Evolutionary conservation across 2,329 filamentous ascomycete species (phyloP), one percentile per base, ranked within the genome.

Genomic region (Claviceps sp.): DNA sequence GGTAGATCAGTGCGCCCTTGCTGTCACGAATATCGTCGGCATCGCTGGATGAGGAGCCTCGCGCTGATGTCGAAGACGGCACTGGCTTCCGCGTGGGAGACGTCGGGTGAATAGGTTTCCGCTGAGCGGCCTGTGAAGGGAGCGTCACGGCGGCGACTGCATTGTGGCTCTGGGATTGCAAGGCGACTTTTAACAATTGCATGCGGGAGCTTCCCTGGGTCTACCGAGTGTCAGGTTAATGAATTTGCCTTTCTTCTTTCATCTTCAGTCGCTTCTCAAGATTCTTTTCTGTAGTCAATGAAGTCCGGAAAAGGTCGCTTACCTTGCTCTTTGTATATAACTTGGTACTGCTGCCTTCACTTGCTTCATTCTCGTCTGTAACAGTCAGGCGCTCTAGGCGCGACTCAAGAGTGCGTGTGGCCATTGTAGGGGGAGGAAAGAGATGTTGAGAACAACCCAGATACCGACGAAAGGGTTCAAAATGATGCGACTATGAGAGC

Each of bases 351-450:
- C 70, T 72, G 56, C 70, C 72, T 56, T 79, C 75, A 51, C 71
- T 71, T 36, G 73, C 69, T 54, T 88, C 84, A 64, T 91, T 94
- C 70, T 95, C 90, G 64, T 96, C 90, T 61, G 87, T 85, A 56
- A 96, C 87, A 20, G 87, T 85, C 71, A 96, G 80, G 68, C 84
- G 84, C 81, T 95, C 89, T 64, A 97, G 88, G 61, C 87, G 87
- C 70, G 86, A 76, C 72, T 96, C 91, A 47, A 97, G 76, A 49
- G 81, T 82, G 60, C 87, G 81, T 54, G 86, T 79, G 57, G 90
- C 81, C 86, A 91, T 82, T 54, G 36, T 20, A n/a, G 18, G 4
- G 42, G 24, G 18, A 43, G 20, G 14, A n/a, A n/a, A 34, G 16
- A 30, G 43, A n/a, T 30, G 13, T 24, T 20, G 20, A 20, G 7